These are phyloP conservation scores for Candida neerlandica DNA, from an alignment of 1,139 yeast genomes.

Conservation along the genomic window DNA sequence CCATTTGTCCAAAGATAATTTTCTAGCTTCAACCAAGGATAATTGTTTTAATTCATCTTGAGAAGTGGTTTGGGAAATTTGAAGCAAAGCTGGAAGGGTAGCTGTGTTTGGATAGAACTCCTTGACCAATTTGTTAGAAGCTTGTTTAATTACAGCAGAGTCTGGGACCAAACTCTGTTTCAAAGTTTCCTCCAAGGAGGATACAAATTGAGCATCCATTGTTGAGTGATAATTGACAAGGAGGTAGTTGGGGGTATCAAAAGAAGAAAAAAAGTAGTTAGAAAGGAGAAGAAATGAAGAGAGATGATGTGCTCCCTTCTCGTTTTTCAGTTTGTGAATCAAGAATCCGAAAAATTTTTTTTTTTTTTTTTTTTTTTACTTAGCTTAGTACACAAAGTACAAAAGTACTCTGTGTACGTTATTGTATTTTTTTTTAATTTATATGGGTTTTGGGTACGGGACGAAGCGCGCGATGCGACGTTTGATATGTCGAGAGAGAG, in stretches of 20 bases:
- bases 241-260: not conserved
- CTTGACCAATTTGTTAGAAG: constrained; percentile 71
- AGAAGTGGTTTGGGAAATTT: constrained; percentile 69
- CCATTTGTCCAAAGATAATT: constrained; percentile 79
- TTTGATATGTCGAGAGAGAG: too few species aligned
- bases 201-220: constrained; percentile 72
- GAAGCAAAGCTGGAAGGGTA: constrained; percentile 81
- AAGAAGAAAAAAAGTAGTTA: not conserved
- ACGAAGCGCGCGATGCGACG: too few species aligned
- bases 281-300: not conserved
- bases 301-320: not conserved
- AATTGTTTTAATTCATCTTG: constrained; percentile 72
- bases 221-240: not conserved
- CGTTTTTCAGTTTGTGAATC: not conserved
- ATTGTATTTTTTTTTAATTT: too few species aligned
- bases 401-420: too few species aligned
- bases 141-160: constrained; percentile 77
- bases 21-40: constrained; percentile 95
- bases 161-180: constrained; percentile 76
- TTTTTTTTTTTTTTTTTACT: constrained; percentile 7
- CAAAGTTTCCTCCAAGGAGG: constrained; percentile 76
- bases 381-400: not conserved
- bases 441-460: too few species aligned
- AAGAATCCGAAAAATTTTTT: constrained; percentile 4
- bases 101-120: constrained; percentile 73